A percentile compares a stretch with the other conserved stretches of the same genome.
phyloP scores from a whole-genome alignment of 805 yeast genomes.

The Metschnikowia lunata region DNA sequence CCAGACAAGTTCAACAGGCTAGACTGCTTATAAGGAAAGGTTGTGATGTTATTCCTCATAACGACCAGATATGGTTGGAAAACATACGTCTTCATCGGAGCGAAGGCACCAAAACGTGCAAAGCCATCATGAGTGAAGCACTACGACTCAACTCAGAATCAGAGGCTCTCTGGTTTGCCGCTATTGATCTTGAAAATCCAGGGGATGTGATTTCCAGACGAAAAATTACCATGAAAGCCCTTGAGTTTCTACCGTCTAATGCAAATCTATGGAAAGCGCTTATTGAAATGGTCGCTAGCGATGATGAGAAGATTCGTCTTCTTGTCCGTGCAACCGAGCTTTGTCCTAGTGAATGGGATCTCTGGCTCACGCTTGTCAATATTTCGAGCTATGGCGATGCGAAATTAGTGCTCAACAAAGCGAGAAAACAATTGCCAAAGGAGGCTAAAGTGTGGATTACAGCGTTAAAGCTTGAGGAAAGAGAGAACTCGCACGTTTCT shows the following conservation, averaged over 20 bases:
- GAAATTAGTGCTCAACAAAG: slow-evolving; percentile 50
- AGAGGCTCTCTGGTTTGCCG: slow-evolving; percentile 67
- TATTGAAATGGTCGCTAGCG: slow-evolving; percentile 54
- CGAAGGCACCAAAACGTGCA: slow-evolving; percentile 43
- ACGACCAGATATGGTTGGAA: slow-evolving; percentile 80
- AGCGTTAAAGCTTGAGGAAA: slow-evolving; percentile 60
- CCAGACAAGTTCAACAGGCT: slow-evolving; percentile 54
- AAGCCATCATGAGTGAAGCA: slow-evolving; percentile 61
- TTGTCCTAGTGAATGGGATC: slow-evolving; percentile 56
- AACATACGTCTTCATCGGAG: slow-evolving; percentile 56
- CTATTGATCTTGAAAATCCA: slow-evolving; percentile 54
- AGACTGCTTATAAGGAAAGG: slow-evolving; percentile 66
- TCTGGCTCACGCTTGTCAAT: slow-evolving; percentile 61
- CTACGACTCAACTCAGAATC: slow-evolving; percentile 53
- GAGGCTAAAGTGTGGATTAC: slow-evolving; percentile 54
- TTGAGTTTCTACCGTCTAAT: slow-evolving; percentile 58
- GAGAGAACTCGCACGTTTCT: slow-evolving; percentile 43
- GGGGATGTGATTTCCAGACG: slow-evolving; percentile 48
- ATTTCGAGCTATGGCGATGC: slow-evolving; percentile 47
- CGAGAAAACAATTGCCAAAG: slow-evolving; percentile 44
- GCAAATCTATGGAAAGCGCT: slow-evolving; percentile 66
- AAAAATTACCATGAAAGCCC: slow-evolving; percentile 62
- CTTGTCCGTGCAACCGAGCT: slow-evolving; percentile 63
- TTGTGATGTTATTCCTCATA: slow-evolving; percentile 59
- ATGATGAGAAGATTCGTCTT: slow-evolving; percentile 47